A percentile compares a stretch with the other conserved stretches of the same genome.
phyloP scores from a whole-genome alignment of 2,329 filamentous ascomycete species.

The Daldinia sp. region DNA sequence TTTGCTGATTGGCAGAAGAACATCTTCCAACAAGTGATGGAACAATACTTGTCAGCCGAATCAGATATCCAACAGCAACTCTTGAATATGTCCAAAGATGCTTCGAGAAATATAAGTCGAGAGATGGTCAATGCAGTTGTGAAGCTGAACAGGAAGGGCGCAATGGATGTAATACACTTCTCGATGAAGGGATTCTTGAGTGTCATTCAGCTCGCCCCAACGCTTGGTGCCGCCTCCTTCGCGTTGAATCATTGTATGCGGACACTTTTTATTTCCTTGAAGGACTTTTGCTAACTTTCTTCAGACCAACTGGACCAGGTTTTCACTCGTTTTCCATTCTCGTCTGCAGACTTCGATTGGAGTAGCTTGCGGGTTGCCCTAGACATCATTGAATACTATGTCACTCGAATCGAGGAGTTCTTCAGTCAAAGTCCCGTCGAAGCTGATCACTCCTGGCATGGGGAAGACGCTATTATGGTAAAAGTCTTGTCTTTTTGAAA shows the following conservation, averaged over 20 bases:
- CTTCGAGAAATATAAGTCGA: constrained; percentile 53
- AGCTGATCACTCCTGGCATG: constrained; percentile 50
- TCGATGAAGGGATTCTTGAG: constrained; percentile 64
- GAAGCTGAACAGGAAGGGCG: constrained; percentile 63
- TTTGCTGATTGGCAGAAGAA: constrained; percentile 69
- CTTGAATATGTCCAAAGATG: constrained; percentile 61
- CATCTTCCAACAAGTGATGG: constrained; percentile 68
- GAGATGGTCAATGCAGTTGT: constrained; percentile 64
- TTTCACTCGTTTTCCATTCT: constrained; percentile 61
- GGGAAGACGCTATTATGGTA: constrained; percentile 63
- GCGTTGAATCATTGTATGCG: constrained; percentile 60
- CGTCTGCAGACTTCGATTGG: constrained; percentile 62
- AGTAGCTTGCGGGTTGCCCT: constrained; percentile 59
- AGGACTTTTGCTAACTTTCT: constrained; percentile 32
- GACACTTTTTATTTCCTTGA: not conserved
- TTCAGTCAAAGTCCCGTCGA: constrained; percentile 55
- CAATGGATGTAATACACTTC: constrained; percentile 65
- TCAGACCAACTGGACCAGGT: constrained; percentile 63
- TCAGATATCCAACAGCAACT: constrained; percentile 69
- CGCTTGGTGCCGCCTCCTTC: constrained; percentile 62
- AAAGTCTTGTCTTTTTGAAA: constrained; percentile 23
- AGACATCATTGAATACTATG: constrained; percentile 61
- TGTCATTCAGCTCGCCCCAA: constrained; percentile 61
- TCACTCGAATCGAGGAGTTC: constrained; percentile 58
- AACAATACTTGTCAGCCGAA: constrained; percentile 68